phyloP scores from a whole-genome alignment of 192 early-diverging fungal species.

The Coemansia sp. region DNA sequence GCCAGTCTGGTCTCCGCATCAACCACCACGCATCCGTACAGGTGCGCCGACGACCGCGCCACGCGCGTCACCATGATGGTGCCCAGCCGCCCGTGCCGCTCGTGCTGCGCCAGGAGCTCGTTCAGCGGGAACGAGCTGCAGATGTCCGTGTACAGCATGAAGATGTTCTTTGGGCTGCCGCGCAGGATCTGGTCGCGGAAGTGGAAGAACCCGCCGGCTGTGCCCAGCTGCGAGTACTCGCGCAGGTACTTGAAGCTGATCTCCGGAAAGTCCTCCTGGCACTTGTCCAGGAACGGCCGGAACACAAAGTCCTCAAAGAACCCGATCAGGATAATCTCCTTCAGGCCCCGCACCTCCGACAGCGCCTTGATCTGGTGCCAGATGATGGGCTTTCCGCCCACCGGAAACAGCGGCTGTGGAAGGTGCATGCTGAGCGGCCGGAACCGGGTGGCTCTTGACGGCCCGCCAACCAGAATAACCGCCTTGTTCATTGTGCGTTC shows the following conservation, averaged over 20 bases:
- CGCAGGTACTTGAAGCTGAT: slow-evolving; percentile 92
- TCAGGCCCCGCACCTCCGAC: slow-evolving; percentile 81
- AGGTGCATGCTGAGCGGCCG: slow-evolving; percentile 93
- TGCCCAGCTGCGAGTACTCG: slow-evolving; percentile 96
- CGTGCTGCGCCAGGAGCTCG: slow-evolving; percentile 84
- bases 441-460: slow-evolving; percentile 96
- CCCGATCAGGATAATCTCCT: slow-evolving; percentile 93
- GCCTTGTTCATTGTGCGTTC: slow-evolving; percentile 67
- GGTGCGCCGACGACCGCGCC: slow-evolving; percentile 72
- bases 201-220: slow-evolving; percentile 96
- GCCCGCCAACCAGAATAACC: slow-evolving; percentile 96
- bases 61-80: slow-evolving; percentile 92
- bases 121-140: slow-evolving; percentile 90
- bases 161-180: slow-evolving; percentile 87
- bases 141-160: slow-evolving; percentile 97
- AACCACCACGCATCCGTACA: slow-evolving; percentile 93
- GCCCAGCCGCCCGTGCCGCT: slow-evolving; percentile 75
- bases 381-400: slow-evolving; percentile 94
- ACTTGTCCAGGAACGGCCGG: slow-evolving; percentile 82
- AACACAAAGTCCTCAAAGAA: slow-evolving; percentile 97
- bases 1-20: slow-evolving; percentile 86
- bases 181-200: slow-evolving; percentile 97
- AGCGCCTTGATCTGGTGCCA: slow-evolving; percentile 95
- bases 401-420: slow-evolving; percentile 98
- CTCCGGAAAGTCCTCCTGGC: slow-evolving; percentile 82